Evolutionary conservation across 495 filamentous ascomycete species (phyloP), one percentile per base, ranked within the genome.

Genomic region (Neurospora tetraspora): DNA sequence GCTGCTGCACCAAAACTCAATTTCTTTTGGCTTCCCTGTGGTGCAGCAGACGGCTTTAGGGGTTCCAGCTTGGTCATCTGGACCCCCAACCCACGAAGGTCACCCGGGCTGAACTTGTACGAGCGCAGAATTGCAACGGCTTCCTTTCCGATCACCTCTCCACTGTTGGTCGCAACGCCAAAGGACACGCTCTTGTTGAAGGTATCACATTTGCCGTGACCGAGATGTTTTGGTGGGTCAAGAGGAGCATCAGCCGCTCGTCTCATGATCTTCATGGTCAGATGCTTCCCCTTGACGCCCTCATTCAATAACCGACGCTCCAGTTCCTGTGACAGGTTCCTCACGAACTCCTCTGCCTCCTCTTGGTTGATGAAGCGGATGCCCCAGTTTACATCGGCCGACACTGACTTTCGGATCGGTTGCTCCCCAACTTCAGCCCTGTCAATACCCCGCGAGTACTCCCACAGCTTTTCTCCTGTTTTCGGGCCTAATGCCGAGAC

Each of bases 361-460:
- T 88, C 88, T 73, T 97, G 93, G 68, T 87, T 96, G 71, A 93
- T 89, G 76, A 99, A 99, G 38, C 96, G 90, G 70, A 99, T 96
- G 3, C 96, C 96, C 96, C 96, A 99, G 76, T 97, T 99, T 72
- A 99, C 93, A 73, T 98, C 94, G 0, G 94, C 95, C 2, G 94
- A 97, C 14, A 98, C 92, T 0, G 94, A 97, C 78, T 98, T 97
- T 40, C 96, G 88, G 16, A 86, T 82, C 9, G 83, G 83, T 78
- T 94, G 91, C 65, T 94, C 91, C 39, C 96, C 96, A 37, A 98
- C 93, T 80, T 97, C 94, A 0, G 89, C 85, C 59, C 87, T 85
- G 80, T 99, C 96, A 70, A 98, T 93, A 1, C 96, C 96, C 16
- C 94, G 89, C 37, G 95, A 87, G 77, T 96, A 97, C 70, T 97